A percentile compares a stretch with the other conserved stretches of the same genome.
phyloP scores from a whole-genome alignment of 2,329 filamentous ascomycete species.

The Simplicillium sp. region DNA sequence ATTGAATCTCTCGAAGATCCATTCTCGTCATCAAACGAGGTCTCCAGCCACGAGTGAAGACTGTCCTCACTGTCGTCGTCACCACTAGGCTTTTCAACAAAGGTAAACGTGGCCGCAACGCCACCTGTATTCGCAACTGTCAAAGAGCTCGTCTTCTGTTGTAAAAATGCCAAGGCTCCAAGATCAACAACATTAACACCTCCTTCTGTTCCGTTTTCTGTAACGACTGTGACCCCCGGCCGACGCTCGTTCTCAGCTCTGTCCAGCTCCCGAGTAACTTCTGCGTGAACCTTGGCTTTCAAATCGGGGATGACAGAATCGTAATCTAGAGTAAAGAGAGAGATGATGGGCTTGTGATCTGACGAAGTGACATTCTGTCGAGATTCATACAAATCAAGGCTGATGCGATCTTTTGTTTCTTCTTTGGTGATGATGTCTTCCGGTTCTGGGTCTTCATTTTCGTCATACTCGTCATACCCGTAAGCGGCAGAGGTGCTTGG shows the following conservation, averaged over 20 bases:
- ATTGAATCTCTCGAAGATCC: conserved; percentile 37
- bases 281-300: conserved; percentile 74
- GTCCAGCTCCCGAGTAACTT: conserved; percentile 82
- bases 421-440: conserved; percentile 48
- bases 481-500: conserved; percentile 20
- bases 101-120: conserved; percentile 68
- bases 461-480: conserved; percentile 46
- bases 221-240: conserved; percentile 72
- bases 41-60: conserved; percentile 57
- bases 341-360: conserved; percentile 87
- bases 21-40: conserved; percentile 42
- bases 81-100: conserved; percentile 60
- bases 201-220: conserved; percentile 46
- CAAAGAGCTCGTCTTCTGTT: conserved; percentile 54
- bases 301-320: conserved; percentile 78
- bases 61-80: conserved; percentile 29
- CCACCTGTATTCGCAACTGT: conserved; percentile 91
- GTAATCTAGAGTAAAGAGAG: conserved; percentile 75
- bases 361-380: conserved; percentile 87
- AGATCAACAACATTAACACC: conserved; percentile 60
- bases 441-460: conserved; percentile 32
- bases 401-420: conserved; percentile 44
- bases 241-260: conserved; percentile 85
- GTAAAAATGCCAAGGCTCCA: conserved; percentile 61
- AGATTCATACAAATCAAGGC: conserved; percentile 63